Percentiles rank a stretch among this genome's conserved stretches.
These are phyloP conservation scores for Pseudocercospora musae DNA, from an alignment of 2,329 filamentous ascomycete species.

Conservation along the genomic window DNA sequence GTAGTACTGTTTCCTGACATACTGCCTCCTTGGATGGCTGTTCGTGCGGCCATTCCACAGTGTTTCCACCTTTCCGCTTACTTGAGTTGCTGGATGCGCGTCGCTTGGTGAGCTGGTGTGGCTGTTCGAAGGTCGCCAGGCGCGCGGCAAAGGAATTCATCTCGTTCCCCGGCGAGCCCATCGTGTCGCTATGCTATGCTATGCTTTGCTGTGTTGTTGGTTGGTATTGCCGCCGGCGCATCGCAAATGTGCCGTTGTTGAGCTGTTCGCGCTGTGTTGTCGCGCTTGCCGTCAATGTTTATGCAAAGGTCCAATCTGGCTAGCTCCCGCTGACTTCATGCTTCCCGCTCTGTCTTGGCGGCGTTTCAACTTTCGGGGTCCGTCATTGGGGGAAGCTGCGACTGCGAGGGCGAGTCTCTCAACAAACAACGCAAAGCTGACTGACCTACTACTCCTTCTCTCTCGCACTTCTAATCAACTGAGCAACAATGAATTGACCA, in stretches of 20 bases:
- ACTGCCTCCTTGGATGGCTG: constrained; percentile 64
- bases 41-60: constrained; percentile 70
- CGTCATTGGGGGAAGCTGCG: not conserved
- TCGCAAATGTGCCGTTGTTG: not conserved
- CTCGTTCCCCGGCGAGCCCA: constrained; percentile 40
- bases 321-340: not conserved
- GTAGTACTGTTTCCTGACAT: constrained; percentile 29
- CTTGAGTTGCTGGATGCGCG: constrained; percentile 59
- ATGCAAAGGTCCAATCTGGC: not conserved
- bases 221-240: not conserved
- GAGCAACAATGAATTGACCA: not conserved
- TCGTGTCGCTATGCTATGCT: constrained; percentile 18
- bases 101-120: constrained; percentile 63
- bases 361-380: not conserved
- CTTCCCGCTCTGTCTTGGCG: not conserved
- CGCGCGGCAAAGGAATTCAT: constrained; percentile 70
- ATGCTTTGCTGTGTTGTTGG: too few relatives aligned
- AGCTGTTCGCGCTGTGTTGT: not conserved
- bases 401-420: not conserved
- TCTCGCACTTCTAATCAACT: not conserved
- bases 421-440: too few relatives aligned
- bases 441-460: not conserved
- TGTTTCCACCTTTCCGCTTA: constrained; percentile 56
- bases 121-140: constrained; percentile 71
- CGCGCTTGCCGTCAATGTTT: constrained; percentile 1